Evolutionary conservation across 768 basidiomycete species (phyloP).

Genomic region (Scleroderma citrinum): DNA sequence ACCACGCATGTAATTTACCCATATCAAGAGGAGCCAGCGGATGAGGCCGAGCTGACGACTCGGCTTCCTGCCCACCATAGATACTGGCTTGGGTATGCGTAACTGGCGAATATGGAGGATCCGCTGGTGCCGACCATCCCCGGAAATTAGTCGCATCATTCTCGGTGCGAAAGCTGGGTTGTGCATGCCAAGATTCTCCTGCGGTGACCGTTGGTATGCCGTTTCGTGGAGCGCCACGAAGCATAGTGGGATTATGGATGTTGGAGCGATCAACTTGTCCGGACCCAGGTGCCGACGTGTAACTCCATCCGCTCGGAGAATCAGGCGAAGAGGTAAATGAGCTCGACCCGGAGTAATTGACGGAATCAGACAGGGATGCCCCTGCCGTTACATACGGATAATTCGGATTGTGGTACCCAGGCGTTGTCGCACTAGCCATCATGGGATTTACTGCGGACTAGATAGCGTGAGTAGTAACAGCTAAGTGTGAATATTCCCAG

Average conservation of each 20-base stretch:
- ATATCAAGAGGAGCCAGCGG: conserved; percentile 34
- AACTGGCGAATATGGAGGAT: conserved; percentile 30
- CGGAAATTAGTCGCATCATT: conserved; percentile 38
- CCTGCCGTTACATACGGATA: conserved; percentile 42
- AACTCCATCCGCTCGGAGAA: conserved; percentile 51
- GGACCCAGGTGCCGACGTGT: conserved; percentile 26
- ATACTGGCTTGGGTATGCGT: conserved; percentile 16
- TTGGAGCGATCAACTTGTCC: conserved; percentile 33
- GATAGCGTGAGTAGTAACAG: conserved; percentile 1
- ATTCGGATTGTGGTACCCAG: conserved; percentile 36
- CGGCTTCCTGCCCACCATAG: conserved; percentile 30
- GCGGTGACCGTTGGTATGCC: conserved; percentile 13
- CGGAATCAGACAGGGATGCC: conserved; percentile 35
- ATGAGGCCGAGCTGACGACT: conserved; percentile 34
- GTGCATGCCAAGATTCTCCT: conserved; percentile 20
- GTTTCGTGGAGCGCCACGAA: conserved; percentile 33
- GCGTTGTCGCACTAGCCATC: conserved; percentile 30
- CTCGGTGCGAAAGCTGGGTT: conserved; percentile 23
- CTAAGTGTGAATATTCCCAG: conserved; percentile 1
- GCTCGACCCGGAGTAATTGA: conserved; percentile 36
- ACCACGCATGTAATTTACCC: conserved; percentile 31
- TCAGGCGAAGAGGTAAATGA: conserved; percentile 40
- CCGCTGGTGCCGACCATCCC: conserved; percentile 39
- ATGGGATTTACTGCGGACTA: conserved; percentile 33
- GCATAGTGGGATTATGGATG: conserved; percentile 43